Evolutionary conservation across 2,329 filamentous ascomycete species (phyloP), one percentile per base, ranked within the genome.

Genomic region (Rosellinia necatrix): DNA sequence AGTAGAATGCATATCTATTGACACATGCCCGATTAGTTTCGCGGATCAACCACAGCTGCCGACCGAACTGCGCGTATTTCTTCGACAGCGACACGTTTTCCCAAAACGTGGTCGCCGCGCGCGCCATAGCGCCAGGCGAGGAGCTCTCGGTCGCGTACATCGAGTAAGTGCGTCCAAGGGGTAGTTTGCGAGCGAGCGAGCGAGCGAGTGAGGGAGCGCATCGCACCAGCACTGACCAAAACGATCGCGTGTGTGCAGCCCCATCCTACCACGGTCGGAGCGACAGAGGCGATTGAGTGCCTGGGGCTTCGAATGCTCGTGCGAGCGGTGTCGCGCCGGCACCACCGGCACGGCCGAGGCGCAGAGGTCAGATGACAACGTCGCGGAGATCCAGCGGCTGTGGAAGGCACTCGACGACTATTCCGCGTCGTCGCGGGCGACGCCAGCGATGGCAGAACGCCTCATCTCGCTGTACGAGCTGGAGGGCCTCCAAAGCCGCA

Each of bases 111-210:
- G 67, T 71, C 25, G 73, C 75, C 1, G 69, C 73, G 0, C 63
- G 71, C 12, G 71, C 73, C 34, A 74, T 77, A 30, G n/a, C 25
- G n/a, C 37, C 67, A 1, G 75, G 74, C 0, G 75, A 77, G 56
- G 75, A 77, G 59, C 68, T 77, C 7, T 76, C 73, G 6, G 67
- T 76, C 27, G 70, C 71, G 19, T 76, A 76, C 62, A 72, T 71
- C n/a, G 71, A 73, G 65, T 69, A 48, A 64, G 67, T n/a, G 4
- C 9, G 40, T 22, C 13, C n/a, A 10, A 29, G 13, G 8, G 4
- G 17, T 62, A 17, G 19, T 9, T 22, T 3, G 8, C 13, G 35
- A 6, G 6, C 9, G 27, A 34, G n/a, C n/a, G n/a, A n/a, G n/a
- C n/a, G n/a, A n/a, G n/a, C n/a, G n/a, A n/a, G n/a, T n/a, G n/a